Conservation (phyloP, 805 yeast genomes). For the Saccharomycopsis capsularis region DNA sequence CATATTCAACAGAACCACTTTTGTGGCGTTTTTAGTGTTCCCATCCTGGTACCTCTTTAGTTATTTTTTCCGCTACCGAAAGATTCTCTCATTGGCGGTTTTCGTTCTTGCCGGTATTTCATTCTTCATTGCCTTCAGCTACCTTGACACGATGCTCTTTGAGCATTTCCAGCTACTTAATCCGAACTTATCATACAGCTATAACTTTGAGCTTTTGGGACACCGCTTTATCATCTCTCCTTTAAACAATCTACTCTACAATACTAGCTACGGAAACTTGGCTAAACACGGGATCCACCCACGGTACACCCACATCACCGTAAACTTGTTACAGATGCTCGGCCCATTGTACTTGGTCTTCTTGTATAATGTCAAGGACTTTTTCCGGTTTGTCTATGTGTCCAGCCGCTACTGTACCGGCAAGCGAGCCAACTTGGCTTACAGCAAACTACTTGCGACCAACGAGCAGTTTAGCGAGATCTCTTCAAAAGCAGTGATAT, state of each 20-base stretch:
- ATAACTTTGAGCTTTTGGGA: background rate
- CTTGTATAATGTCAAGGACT: slow-evolving; percentile 13
- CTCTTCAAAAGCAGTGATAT: slow-evolving; percentile 41
- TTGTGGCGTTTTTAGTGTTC: slow-evolving; percentile 61
- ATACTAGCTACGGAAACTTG: slow-evolving; percentile 51
- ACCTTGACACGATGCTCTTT: slow-evolving; percentile 44
- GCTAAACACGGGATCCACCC: slow-evolving; percentile 80
- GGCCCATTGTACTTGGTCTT: slow-evolving; percentile 55
- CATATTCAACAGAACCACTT: slow-evolving; percentile 77
- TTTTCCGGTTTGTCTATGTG: slow-evolving; percentile 3
- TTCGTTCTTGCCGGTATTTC: slow-evolving; percentile 32
- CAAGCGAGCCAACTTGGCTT: too few species aligned
- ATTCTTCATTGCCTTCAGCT: slow-evolving; percentile 34
- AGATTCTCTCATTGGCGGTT: slow-evolving; percentile 21
- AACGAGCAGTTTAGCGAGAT: background rate
- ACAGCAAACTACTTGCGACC: background rate
- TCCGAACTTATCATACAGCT: background rate
- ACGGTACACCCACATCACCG: slow-evolving; percentile 60
- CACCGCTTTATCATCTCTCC: slow-evolving; percentile 55
- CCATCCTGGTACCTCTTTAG: slow-evolving; percentile 48
- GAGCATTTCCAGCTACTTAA: background rate
- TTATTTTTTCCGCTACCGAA: slow-evolving; percentile 34
- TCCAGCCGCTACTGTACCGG: background rate
- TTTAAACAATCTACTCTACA: slow-evolving; percentile 68
- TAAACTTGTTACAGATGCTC: slow-evolving; percentile 71